A percentile compares a stretch with the other conserved stretches of the same genome.
Evolutionary conservation across 768 basidiomycete genomes (phyloP).

Genomic region (Antrodiella citrinella): DNA sequence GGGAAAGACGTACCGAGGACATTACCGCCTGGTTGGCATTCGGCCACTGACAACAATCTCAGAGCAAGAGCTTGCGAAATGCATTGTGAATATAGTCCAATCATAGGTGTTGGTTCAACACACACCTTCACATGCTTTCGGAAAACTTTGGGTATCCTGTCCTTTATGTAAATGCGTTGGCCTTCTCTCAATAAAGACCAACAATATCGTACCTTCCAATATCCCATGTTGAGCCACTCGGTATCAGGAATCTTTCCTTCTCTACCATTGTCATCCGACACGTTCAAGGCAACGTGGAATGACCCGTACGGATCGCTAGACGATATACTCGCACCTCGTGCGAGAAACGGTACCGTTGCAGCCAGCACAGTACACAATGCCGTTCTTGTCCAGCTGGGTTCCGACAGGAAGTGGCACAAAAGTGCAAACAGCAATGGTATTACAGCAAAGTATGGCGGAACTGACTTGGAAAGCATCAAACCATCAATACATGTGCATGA

Average conservation of each 20-base stretch:
- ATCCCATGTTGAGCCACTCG: slow-evolving; percentile 70
- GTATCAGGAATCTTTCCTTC: slow-evolving; percentile 33
- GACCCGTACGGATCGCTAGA: slow-evolving; percentile 45
- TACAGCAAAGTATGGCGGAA: too few relatives aligned
- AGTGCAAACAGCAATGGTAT: too few relatives aligned
- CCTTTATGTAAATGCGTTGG: background rate
- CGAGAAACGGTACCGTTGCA: too few relatives aligned
- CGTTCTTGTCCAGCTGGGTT: too few relatives aligned
- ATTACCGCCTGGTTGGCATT: slow-evolving; percentile 31
- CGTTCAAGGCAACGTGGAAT: slow-evolving; percentile 50
- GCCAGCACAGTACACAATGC: too few relatives aligned
- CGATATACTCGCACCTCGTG: too few relatives aligned
- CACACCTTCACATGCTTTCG: slow-evolving; percentile 53
- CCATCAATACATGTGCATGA: too few relatives aligned
- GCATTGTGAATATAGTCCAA: too few relatives aligned
- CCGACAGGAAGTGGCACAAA: too few relatives aligned
- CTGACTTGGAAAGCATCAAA: too few relatives aligned
- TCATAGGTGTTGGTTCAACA: background rate
- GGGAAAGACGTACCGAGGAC: slow-evolving; percentile 52
- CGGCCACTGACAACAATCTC: slow-evolving; percentile 38
- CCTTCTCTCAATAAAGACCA: slow-evolving; percentile 1
- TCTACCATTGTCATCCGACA: slow-evolving; percentile 19
- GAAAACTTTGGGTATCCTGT: slow-evolving; percentile 42
- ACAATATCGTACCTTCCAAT: slow-evolving; percentile 60
- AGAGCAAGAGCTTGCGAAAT: slow-evolving; percentile 40